Base-by-base conservation (phyloP, 805 yeast species). In the Debaryomyces maramus region DNA sequence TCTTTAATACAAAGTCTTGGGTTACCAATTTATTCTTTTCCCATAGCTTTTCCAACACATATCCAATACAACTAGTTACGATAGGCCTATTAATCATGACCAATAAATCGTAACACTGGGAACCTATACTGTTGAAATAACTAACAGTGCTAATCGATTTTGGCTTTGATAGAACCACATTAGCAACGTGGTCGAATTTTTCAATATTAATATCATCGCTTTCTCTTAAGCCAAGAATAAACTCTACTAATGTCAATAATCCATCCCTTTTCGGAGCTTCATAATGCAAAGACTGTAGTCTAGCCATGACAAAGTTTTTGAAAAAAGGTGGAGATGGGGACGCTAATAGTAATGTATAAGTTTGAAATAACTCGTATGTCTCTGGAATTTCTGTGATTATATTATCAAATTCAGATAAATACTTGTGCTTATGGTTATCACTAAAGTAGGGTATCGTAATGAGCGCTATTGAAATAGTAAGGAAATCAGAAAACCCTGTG, bases 201-300 rank as follows among this genome's bases (percentile, higher is more conserved):
- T 78, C 80, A n/a, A 81, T 60, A 46, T 81, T 81, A 10, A 88
- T 61, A 9, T 79, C 81, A 40, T 84, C 91, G 39, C 73, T 71
- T 30, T 88, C 95, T 41, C 96, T 68, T 18, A 86, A 67, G 0
- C 96, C 96, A 10, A 85, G 67, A 0, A 86, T 70, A 46, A 86
- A 80, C 58, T 91, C 97, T 20, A 89, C 71, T 36, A 91, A 61
- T 2, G 89, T 73, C 20, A 77, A 61, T 2, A 93, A 79, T 0
- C 98, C 97, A 52, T 84, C 82, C 1, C 61, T 43, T 16, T 51
- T 58, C 2, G 73, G 59, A 17, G 95, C 72, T 31, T 71, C 59
- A 15, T 78, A 56, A 1, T 85, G 84, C 19, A 88, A 60, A 3
- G 57, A 44, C 0, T 83, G 75, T 3, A 91, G 65, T 34, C 73